Evolutionary conservation across 768 basidiomycete species (phyloP).

Genomic region (Mycena belliarum): DNA sequence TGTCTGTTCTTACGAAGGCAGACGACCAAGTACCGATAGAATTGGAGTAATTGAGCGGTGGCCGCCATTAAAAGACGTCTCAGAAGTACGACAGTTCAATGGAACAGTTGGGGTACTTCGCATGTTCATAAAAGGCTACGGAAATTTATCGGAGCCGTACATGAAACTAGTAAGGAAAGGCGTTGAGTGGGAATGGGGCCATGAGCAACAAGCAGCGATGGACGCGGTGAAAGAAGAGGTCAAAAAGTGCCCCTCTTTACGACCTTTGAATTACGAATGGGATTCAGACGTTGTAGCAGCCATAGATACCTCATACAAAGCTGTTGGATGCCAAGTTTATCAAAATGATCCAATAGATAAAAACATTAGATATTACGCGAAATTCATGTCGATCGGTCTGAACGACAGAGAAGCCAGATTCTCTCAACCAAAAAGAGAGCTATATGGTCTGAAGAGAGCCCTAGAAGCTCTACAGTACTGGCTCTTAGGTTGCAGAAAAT

Average conservation of each 20-base stretch:
- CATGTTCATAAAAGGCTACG: neutral
- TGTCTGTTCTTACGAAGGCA: neutral
- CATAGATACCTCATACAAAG: neutral
- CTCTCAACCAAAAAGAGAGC: neutral
- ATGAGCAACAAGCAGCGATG: neutral
- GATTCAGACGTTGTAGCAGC: neutral
- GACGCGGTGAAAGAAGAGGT: neutral
- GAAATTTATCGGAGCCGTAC: neutral
- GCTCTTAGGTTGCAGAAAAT: neutral
- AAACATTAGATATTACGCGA: neutral
- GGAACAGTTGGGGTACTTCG: neutral
- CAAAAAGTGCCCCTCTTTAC: neutral
- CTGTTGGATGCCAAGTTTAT: neutral
- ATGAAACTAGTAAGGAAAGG: too few relatives aligned
- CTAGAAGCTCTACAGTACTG: neutral
- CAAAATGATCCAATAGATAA: neutral
- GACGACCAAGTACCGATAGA: neutral
- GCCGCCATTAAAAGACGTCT: neutral
- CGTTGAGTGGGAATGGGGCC: neutral
- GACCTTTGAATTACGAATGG: neutral
- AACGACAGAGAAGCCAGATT: neutral
- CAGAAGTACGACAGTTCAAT: neutral
- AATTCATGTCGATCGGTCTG: neutral
- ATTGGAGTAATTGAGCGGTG: neutral
- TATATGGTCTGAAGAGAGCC: neutral